Evolutionary conservation across 2,329 filamentous ascomycete species (phyloP).

Genomic region (Calonectria pseudoreteaudii): DNA sequence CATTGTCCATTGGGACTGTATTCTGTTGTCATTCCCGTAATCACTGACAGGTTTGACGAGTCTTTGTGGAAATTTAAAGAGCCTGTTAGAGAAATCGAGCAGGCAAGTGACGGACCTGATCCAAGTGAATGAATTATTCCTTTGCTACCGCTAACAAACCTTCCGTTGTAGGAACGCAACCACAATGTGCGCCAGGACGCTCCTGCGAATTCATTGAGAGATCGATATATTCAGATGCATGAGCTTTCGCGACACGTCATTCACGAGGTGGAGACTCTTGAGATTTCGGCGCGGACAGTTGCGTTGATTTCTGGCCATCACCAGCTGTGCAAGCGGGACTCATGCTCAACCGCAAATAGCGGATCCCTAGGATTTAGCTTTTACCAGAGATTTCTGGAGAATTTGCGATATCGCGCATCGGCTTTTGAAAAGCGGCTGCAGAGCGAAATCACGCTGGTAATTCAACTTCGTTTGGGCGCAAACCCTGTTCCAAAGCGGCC

Average conservation of each 20-base stretch:
- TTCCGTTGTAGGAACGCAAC: background rate
- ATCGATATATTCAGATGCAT: background rate
- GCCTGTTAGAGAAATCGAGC: background rate
- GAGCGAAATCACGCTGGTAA: conserved; percentile 3
- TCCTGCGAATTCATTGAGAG: background rate
- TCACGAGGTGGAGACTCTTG: background rate
- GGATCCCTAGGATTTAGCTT: background rate
- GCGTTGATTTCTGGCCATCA: background rate
- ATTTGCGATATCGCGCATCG: background rate
- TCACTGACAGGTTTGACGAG: background rate
- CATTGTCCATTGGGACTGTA: background rate
- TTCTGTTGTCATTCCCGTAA: background rate
- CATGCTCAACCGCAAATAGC: background rate
- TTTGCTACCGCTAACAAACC: background rate
- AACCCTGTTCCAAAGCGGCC: background rate
- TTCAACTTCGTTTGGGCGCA: background rate
- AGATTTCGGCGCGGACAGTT: background rate
- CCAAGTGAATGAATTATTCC: too few species aligned
- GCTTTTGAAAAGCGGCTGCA: background rate
- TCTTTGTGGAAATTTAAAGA: background rate
- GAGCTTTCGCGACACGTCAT: background rate
- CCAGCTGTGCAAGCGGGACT: background rate
- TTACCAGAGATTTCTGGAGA: background rate
- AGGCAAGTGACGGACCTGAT: background rate
- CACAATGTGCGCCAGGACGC: background rate